Conservation (phyloP, 345 rosid species). For the Lepidium didymum region DNA sequence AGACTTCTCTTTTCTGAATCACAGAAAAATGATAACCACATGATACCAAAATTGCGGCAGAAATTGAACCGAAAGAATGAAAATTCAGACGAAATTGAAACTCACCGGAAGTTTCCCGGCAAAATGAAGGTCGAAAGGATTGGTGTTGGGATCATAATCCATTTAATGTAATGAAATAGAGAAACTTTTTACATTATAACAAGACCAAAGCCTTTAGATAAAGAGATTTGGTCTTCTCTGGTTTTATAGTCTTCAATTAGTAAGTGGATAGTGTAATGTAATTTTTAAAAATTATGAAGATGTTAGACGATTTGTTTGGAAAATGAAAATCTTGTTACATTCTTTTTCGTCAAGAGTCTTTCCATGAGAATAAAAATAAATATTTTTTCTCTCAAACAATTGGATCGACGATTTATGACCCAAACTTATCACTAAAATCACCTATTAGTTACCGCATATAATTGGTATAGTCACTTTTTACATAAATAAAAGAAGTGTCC, state of each 20-base stretch:
- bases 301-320: not conserved
- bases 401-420: too few species aligned
- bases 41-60: not conserved
- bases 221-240: not conserved
- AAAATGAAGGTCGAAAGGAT: constrained; percentile 22
- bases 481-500: too few species aligned
- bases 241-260: not conserved
- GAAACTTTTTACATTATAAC: not conserved
- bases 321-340: too few species aligned
- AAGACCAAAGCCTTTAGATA: not conserved
- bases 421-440: too few species aligned
- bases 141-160: constrained; percentile 37
- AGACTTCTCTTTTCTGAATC: constrained; percentile 26
- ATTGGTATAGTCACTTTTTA: too few species aligned
- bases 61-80: not conserved
- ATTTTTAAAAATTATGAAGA: not conserved
- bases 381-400: too few species aligned
- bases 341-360: too few species aligned
- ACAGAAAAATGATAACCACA: too few species aligned
- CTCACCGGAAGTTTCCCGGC: constrained; percentile 33
- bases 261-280: not conserved
- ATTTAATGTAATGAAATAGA: not conserved
- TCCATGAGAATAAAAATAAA: too few species aligned
- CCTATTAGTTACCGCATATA: too few species aligned
- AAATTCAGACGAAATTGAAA: not conserved